Evolutionary conservation across 441 rosid genomes (phyloP).

Genomic region (Bocquillonia castaneifolia): DNA sequence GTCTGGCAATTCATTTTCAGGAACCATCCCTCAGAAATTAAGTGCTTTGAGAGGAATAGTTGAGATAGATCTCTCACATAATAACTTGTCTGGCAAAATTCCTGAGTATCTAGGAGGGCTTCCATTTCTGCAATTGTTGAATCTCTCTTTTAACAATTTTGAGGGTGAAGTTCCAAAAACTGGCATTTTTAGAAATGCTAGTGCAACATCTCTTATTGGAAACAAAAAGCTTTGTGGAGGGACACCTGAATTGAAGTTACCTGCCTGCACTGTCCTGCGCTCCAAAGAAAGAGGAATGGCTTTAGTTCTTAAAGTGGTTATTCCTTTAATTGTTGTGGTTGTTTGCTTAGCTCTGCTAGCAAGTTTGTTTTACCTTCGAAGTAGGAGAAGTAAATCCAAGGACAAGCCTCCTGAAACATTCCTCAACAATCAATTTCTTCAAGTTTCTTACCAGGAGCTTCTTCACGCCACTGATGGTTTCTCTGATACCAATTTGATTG

Average conservation of each 20-base stretch:
- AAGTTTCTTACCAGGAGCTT: constrained; percentile 23
- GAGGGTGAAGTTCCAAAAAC: constrained; percentile 19
- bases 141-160: constrained; percentile 20
- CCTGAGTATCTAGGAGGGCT: constrained; percentile 8
- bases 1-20: constrained; percentile 22
- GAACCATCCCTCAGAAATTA: constrained; percentile 25
- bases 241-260: constrained; percentile 9
- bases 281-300: background rate
- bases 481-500: constrained; percentile 22
- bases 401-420: background rate
- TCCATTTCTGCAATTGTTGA: background rate
- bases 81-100: constrained; percentile 25
- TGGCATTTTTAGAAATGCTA: constrained; percentile 17
- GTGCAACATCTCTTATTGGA: constrained; percentile 3
- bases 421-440: background rate
- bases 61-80: constrained; percentile 24
- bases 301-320: background rate
- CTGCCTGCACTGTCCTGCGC: background rate
- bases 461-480: constrained; percentile 27
- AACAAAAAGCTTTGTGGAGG: constrained; percentile 32
- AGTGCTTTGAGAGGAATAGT: constrained; percentile 21
- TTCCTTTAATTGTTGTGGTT: background rate
- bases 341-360: background rate
- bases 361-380: background rate
- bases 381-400: background rate